Evolutionary conservation across 306 rosid genomes (phyloP).

Genomic region (barrel medic (Medicago truncatula)): DNA sequence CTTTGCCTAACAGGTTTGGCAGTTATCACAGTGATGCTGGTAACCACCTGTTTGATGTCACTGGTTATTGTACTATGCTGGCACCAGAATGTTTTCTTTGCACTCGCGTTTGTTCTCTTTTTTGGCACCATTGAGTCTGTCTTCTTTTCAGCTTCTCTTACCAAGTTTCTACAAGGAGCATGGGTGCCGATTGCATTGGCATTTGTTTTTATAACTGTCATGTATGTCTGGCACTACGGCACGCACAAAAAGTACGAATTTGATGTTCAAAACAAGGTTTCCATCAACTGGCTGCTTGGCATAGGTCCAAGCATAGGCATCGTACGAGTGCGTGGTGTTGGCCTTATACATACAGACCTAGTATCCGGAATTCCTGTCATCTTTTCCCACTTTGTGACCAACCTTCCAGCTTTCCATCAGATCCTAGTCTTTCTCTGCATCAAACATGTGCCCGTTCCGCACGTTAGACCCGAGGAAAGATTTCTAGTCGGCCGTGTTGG

Average conservation of each 20-base stretch:
- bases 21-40: constrained; percentile 95
- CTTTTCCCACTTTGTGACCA: constrained; percentile 93
- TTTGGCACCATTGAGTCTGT: constrained; percentile 87
- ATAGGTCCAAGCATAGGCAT: constrained; percentile 85
- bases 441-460: constrained; percentile 86
- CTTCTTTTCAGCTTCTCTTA: constrained; percentile 90
- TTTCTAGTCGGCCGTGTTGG: constrained; percentile 84
- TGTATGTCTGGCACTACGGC: constrained; percentile 94
- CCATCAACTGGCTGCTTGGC: constrained; percentile 81
- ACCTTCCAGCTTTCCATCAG: constrained; percentile 95
- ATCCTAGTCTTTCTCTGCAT: constrained; percentile 94
- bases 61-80: constrained; percentile 88
- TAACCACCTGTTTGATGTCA: constrained; percentile 96
- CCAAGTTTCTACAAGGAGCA: constrained; percentile 90
- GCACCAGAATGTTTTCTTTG: constrained; percentile 68
- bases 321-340: constrained; percentile 84
- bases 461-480: constrained; percentile 75
- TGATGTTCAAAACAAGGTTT: constrained; percentile 90
- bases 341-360: constrained; percentile 82
- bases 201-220: constrained; percentile 53
- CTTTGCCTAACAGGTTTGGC: constrained; percentile 78
- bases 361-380: constrained; percentile 90
- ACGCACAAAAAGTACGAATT: constrained; percentile 77
- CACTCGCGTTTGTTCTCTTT: constrained; percentile 66
- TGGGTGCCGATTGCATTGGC: constrained; percentile 86